Base-by-base conservation (phyloP, 176 grass and related monocot species). In the Cocos nucifera region DNA sequence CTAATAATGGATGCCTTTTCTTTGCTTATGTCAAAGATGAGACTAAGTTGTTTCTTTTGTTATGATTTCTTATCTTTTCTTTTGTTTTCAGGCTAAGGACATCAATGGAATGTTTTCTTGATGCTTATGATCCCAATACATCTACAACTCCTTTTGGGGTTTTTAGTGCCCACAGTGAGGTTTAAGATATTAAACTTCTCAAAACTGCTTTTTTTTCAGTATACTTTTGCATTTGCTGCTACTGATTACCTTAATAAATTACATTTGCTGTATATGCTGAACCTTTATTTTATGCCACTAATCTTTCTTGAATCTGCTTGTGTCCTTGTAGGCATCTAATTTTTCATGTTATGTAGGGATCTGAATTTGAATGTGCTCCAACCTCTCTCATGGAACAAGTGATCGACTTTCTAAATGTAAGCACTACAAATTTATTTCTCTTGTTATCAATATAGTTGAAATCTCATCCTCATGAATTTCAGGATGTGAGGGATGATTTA, bases 281-380 rank as follows among this genome's bases (percentile, higher is more conserved):
- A 44, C 35, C 35, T 30, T 30, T 44, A 44, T 44, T 44, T 44
- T 44, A 14, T 44, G 35, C 35, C 14, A 44, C 10, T 12, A 44
- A 44, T 44, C 35, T 44, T 44, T 44, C 35, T 44, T 44, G 35
- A 44, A 44, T 14, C 35, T 44, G 8, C 12, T 6, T 44, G 8
- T 12, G 35, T 44, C 10, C 35, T 12, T 44, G 35, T 44, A 44
- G 35, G 9, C 6, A 12, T 2, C 35, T 44, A 12, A 44, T 44
- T 44, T 44, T 44, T 9, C 14, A 44, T 44, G 35, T 44, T 44
- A 44, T 74, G 69, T 77, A 96, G 91, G 87, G 72, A 24, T 78
- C 86, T 67, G 75, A 69, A 66, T 96, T 96, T 63, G 91, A 96
- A 77, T 96, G 91, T 73, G 91, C 84, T 81, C 86, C 91, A 17